Percentiles rank a stretch among this genome's conserved stretches.
phyloP scores from a whole-genome alignment of 129 eudicot genomes.

The Ambrosia artemisiifolia region DNA sequence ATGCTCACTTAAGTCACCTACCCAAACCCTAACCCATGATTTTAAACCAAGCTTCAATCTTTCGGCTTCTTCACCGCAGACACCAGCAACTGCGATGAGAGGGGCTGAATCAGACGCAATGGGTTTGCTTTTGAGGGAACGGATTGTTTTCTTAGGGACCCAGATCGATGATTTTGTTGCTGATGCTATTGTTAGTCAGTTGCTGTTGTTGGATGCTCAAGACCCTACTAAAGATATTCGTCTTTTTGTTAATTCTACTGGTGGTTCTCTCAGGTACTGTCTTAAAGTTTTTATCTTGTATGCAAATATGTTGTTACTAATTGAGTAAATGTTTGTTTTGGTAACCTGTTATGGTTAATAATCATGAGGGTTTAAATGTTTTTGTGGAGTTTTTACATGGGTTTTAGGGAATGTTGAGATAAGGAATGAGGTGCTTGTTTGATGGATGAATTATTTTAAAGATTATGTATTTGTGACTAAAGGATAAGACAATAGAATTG shows the following conservation, averaged over 20 bases:
- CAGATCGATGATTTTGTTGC: slow-evolving; percentile 84
- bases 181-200: slow-evolving; percentile 82
- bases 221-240: slow-evolving; percentile 75
- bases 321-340: neutral
- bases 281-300: neutral
- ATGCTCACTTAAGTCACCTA: slow-evolving; percentile 30
- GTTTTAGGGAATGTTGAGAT: neutral
- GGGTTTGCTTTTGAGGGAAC: slow-evolving; percentile 74
- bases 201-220: slow-evolving; percentile 82
- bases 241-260: slow-evolving; percentile 75
- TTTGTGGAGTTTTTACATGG: neutral
- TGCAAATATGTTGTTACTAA: neutral
- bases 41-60: slow-evolving; percentile 10
- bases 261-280: slow-evolving; percentile 74
- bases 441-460: neutral
- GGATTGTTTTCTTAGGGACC: slow-evolving; percentile 76
- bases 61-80: slow-evolving; percentile 49
- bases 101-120: slow-evolving; percentile 71
- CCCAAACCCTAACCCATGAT: slow-evolving; percentile 21
- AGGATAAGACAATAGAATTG: neutral
- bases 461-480: neutral
- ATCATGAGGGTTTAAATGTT: neutral
- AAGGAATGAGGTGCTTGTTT: neutral
- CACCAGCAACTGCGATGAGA: slow-evolving; percentile 65
- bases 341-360: neutral